These are phyloP conservation scores for Thielaviopsis euricoi DNA, from an alignment of 2,329 filamentous ascomycete genomes.

Conservation along the genomic window DNA sequence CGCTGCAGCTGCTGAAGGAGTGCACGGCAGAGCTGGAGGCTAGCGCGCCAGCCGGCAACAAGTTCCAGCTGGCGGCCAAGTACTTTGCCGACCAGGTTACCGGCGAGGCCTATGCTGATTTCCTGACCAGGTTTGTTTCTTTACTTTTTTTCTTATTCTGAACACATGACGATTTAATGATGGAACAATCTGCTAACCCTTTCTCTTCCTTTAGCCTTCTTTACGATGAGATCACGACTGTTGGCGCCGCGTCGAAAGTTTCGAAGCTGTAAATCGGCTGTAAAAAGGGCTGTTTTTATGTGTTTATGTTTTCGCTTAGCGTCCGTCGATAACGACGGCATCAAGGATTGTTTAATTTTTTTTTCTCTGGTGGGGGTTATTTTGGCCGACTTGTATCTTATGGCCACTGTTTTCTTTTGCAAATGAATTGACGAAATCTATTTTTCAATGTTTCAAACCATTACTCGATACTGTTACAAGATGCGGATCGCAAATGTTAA, in stretches of 20 bases:
- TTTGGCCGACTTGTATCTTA: background rate
- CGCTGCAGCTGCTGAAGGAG: conserved; percentile 73
- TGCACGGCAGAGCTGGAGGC: conserved; percentile 58
- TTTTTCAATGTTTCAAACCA: background rate
- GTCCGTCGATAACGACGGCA: background rate
- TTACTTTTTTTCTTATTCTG: too few species aligned
- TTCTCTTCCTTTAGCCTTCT: conserved; percentile 39
- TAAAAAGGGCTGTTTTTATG: background rate
- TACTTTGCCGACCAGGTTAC: conserved; percentile 91
- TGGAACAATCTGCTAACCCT: conserved; percentile 10
- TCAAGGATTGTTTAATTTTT: background rate
- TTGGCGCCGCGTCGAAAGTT: conserved; percentile 42
- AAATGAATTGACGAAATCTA: background rate
- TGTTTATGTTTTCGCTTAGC: background rate
- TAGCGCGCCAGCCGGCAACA: conserved; percentile 74
- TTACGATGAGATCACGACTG: conserved; percentile 73
- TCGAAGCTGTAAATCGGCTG: conserved; percentile 39
- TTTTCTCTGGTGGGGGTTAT: background rate
- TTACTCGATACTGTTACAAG: background rate
- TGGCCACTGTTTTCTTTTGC: background rate
- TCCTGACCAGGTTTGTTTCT: conserved; percentile 59
- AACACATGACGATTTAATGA: too few species aligned
- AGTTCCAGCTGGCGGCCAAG: conserved; percentile 75
- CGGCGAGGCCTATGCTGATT: conserved; percentile 94
- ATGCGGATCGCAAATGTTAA: background rate